These are phyloP conservation scores for Polytolypa hystricis DNA, from an alignment of 2,329 filamentous ascomycete species.

Conservation along the genomic window DNA sequence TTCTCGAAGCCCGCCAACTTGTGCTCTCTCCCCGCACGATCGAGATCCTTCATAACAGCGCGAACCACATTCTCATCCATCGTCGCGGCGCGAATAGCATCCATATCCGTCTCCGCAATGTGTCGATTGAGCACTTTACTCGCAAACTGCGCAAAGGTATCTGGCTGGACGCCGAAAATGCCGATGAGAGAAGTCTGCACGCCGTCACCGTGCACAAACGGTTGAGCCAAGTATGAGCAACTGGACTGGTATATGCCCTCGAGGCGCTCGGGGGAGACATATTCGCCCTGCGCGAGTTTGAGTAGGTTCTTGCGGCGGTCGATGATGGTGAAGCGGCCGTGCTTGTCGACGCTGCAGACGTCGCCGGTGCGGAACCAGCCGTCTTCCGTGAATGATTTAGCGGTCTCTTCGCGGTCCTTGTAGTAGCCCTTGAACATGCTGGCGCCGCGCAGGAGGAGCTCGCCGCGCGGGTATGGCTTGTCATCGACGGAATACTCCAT, in stretches of 20 bases:
- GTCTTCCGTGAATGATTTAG: conserved; percentile 68
- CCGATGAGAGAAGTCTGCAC: conserved; percentile 71
- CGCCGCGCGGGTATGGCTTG: conserved; percentile 79
- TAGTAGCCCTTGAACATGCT: conserved; percentile 77
- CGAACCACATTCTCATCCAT: conserved; percentile 59
- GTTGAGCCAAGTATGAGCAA: conserved; percentile 64
- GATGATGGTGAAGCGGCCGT: conserved; percentile 83
- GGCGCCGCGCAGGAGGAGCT: conserved; percentile 74
- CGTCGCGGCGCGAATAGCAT: conserved; percentile 55
- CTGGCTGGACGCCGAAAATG: conserved; percentile 79
- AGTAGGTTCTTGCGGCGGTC: conserved; percentile 99
- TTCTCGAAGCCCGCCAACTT: conserved; percentile 91
- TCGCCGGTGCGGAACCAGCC: conserved; percentile 98
- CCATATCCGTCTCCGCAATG: conserved; percentile 53
- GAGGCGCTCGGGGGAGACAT: conserved; percentile 92
- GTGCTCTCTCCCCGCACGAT: conserved; percentile 64
- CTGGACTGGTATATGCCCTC: conserved; percentile 88
- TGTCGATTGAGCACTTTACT: conserved; percentile 61
- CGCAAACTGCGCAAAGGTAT: conserved; percentile 70
- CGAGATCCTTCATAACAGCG: conserved; percentile 67
- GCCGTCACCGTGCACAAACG: conserved; percentile 83
- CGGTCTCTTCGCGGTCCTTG: conserved; percentile 79
- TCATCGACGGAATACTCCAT: conserved; percentile 87
- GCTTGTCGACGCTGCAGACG: conserved; percentile 71
- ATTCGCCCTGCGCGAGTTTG: conserved; percentile 95